phyloP scores from a whole-genome alignment of 805 yeast species.

The Yamadazyma olivae region DNA sequence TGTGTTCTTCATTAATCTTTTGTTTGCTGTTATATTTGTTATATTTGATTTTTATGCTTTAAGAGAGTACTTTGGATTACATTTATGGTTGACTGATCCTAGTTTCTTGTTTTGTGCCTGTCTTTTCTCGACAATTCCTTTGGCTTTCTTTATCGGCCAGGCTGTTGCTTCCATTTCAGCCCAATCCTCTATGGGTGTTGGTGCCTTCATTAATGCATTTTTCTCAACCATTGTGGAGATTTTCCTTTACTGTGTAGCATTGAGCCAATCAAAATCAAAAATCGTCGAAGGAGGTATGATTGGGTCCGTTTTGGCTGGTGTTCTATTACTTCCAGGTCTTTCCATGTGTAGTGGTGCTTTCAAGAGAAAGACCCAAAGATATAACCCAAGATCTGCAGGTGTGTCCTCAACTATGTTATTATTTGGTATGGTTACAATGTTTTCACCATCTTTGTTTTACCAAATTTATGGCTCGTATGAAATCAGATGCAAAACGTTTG shows the following conservation, averaged over 20 bases:
- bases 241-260: slow-evolving; percentile 86
- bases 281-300: slow-evolving; percentile 95
- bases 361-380: slow-evolving; percentile 87
- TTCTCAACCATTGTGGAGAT: slow-evolving; percentile 95
- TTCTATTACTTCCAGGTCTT: slow-evolving; percentile 83
- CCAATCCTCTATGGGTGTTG: slow-evolving; percentile 97
- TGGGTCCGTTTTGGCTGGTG: slow-evolving; percentile 92
- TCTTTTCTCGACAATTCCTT: slow-evolving; percentile 80
- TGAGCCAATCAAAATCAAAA: slow-evolving; percentile 78
- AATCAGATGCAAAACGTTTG: slow-evolving; percentile 64
- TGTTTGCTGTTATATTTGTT: slow-evolving; percentile 76
- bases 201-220: slow-evolving; percentile 97
- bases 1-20: slow-evolving; percentile 82
- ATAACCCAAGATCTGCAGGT: slow-evolving; percentile 95
- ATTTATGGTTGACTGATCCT: slow-evolving; percentile 53
- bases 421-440: slow-evolving; percentile 85
- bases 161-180: slow-evolving; percentile 99
- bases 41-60: slow-evolving; percentile 72
- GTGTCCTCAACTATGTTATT: slow-evolving; percentile 94
- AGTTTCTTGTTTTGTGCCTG: slow-evolving; percentile 70
- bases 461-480: slow-evolving; percentile 88
- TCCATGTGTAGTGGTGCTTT: slow-evolving; percentile 98
- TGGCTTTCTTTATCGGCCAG: slow-evolving; percentile 96
- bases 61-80: slow-evolving; percentile 39
- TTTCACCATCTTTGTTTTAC: slow-evolving; percentile 87